phyloP scores from a whole-genome alignment of 768 basidiomycete species.

The Kwoniella sp. region DNA sequence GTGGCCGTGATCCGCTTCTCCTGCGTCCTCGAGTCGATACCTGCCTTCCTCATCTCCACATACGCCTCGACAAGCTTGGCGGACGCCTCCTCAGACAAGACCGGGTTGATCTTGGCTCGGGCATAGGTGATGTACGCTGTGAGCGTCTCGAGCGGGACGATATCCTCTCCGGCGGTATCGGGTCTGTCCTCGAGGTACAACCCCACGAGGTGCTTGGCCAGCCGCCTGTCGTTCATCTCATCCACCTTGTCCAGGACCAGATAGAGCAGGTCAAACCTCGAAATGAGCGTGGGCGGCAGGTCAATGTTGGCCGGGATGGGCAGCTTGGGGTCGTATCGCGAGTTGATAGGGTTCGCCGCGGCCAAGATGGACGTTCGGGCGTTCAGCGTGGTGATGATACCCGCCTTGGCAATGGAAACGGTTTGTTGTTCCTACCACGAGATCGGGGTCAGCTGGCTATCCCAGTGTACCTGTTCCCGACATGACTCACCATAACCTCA shows the following conservation, averaged over 20 bases:
- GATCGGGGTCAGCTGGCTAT: background rate
- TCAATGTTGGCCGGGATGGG: constrained; percentile 93
- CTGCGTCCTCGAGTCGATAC: constrained; percentile 74
- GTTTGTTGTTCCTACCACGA: constrained; percentile 86
- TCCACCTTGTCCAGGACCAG: constrained; percentile 93
- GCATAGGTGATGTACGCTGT: constrained; percentile 94
- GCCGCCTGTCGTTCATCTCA: constrained; percentile 72
- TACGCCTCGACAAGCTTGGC: constrained; percentile 81
- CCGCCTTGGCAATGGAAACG: constrained; percentile 98
- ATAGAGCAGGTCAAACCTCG: constrained; percentile 93
- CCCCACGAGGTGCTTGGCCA: constrained; percentile 88
- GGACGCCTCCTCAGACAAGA: constrained; percentile 78
- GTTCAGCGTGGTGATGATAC: constrained; percentile 96
- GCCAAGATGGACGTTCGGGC: constrained; percentile 96
- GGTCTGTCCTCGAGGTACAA: constrained; percentile 91
- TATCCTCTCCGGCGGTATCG: constrained; percentile 61
- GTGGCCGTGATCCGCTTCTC: constrained; percentile 98
- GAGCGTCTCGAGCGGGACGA: constrained; percentile 79
- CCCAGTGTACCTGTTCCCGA: background rate
- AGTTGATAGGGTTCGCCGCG: constrained; percentile 93
- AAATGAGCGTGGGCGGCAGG: constrained; percentile 93
- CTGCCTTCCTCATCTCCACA: constrained; percentile 88
- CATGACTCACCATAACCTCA: constrained; percentile 54
- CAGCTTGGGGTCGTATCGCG: constrained; percentile 48
- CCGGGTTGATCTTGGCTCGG: constrained; percentile 75